phyloP scores from a whole-genome alignment of 2,329 filamentous ascomycete genomes.

The Talaromyces piceae region DNA sequence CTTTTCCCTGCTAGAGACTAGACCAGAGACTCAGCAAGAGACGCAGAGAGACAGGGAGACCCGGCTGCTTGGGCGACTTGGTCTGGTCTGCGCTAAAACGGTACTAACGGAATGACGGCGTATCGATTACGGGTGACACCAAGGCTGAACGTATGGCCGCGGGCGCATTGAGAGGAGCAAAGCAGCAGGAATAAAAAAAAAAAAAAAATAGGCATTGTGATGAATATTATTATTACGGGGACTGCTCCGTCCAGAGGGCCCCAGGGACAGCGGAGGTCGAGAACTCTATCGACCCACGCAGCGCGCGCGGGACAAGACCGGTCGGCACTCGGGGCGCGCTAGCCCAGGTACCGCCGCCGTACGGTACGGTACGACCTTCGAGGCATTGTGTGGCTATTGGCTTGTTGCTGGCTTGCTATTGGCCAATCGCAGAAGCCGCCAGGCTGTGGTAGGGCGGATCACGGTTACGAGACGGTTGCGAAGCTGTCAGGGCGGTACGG shows the following conservation, averaged over 20 bases:
- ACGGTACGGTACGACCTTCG: background rate
- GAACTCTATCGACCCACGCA: background rate
- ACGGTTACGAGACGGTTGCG: background rate
- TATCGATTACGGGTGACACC: background rate
- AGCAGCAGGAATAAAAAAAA: background rate
- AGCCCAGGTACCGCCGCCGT: background rate
- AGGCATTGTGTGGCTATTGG: too few species aligned
- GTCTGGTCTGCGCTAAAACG: background rate
- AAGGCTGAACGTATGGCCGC: background rate
- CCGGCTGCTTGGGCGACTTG: background rate
- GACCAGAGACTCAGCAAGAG: too few species aligned
- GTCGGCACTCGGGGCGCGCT: background rate
- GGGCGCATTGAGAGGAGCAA: background rate
- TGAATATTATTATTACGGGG: too few species aligned
- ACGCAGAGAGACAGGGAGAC: too few species aligned
- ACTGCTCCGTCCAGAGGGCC: too few species aligned
- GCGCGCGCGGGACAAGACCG: too few species aligned
- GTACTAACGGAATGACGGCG: background rate
- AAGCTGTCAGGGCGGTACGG: background rate
- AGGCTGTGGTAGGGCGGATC: background rate
- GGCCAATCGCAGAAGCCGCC: background rate
- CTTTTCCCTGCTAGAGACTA: background rate
- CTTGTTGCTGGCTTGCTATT: background rate
- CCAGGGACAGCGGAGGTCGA: too few species aligned
- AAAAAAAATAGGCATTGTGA: background rate